These are phyloP conservation scores for Angophora floribunda DNA, from an alignment of 345 rosid genomes.

Conservation along the genomic window DNA sequence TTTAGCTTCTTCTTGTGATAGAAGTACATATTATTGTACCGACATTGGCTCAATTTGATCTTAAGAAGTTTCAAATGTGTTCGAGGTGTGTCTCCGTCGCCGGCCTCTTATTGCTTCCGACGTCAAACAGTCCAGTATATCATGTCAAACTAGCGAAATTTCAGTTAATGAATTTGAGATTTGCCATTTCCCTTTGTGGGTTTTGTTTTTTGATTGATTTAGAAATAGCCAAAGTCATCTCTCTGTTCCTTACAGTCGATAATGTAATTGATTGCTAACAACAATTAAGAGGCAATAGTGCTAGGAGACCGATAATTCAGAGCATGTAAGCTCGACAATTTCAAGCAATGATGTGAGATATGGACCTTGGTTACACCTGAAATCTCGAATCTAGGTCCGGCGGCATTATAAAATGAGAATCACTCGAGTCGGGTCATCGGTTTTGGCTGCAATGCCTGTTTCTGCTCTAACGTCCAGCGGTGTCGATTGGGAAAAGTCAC, in stretches of 20 bases:
- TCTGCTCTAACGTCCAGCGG: neutral
- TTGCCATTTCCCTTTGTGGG: neutral
- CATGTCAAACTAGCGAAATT: neutral
- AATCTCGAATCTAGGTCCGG: neutral
- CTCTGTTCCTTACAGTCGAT: neutral
- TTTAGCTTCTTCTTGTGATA: neutral
- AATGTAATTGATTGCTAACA: neutral
- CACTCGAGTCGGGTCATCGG: neutral
- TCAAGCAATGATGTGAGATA: neutral
- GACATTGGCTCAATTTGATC: neutral
- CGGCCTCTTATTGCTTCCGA: neutral
- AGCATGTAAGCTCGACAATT: fast-evolving
- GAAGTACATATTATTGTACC: slow-evolving; percentile 6
- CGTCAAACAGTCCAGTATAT: neutral
- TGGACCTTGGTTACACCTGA: neutral
- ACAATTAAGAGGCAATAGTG: neutral
- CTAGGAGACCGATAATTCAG: neutral
- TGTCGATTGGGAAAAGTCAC: neutral
- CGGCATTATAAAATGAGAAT: neutral
- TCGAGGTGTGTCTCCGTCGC: neutral
- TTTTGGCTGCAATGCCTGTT: neutral
- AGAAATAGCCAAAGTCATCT: neutral
- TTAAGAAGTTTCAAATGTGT: neutral
- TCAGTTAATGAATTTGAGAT: neutral
- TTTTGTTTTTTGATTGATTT: neutral